Evolutionary conservation across 768 basidiomycete species (phyloP), one percentile per base, ranked within the genome.

Genomic region (Saitozyma sp.): DNA sequence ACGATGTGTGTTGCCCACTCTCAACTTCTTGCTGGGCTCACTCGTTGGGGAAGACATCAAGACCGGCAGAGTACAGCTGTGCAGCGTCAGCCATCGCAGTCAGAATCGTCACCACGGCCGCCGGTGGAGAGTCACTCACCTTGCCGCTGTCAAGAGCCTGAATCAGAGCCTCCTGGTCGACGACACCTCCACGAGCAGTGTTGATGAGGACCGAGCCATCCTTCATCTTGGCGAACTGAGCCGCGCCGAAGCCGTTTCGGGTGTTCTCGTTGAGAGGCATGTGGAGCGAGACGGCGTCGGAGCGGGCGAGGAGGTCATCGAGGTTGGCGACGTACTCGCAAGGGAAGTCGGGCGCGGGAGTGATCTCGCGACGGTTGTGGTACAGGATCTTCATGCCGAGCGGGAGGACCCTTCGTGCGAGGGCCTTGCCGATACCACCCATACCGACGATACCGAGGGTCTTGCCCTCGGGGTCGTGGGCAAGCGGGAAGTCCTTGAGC

Each of bases 361-460:
- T 84, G 71, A 87, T 88, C 9, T 50, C 56, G 72, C 81, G 84
- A 45, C 82, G 85, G 61, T 82, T 82, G 66, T 82, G 76, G 79
- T 94, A 95, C 43, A 92, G 81, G 56, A 94, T 82, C 58, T 88
- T 87, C 92, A 95, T 92, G 4, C 88, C 89, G 80, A 95, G 90
- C 1, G 87, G 0, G 82, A 61, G 16, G 20, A 54, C 58, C 16
- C 72, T 58, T 29, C 62, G 65, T 1, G 73, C 79, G 19, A 81
- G 49, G 6, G 67, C 64, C 2, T 62, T 61, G n/a, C 80, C 80
- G 67, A 81, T 81, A 14, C 80, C 78, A 14, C 80, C 80, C 79
- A 81, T 79, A 10, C 81, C 80, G 46, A 81, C 72, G 58, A 81
- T 78, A 40, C 78, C 80, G 50, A 80, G 61, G 7, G 65, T 61